These are phyloP conservation scores for Polyporus tsugae DNA, from an alignment of 1,284 basidiomycete genomes.

Conservation along the genomic window DNA sequence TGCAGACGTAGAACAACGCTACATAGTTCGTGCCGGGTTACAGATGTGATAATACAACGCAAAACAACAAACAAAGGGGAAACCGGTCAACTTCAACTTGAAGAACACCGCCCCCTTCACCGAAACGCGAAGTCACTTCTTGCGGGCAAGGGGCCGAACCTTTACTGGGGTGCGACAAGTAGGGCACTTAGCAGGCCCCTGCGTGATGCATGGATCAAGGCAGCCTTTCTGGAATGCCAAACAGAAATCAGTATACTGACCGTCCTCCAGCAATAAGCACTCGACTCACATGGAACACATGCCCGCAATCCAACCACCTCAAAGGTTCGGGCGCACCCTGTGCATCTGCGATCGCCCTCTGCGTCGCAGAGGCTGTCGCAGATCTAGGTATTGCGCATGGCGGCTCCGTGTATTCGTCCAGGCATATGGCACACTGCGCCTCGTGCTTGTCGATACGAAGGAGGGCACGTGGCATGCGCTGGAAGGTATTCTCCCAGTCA, in stretches of 20 bases:
- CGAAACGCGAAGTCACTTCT: background rate
- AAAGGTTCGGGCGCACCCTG: conserved; percentile 65
- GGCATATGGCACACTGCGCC: conserved; percentile 78
- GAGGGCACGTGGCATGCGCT: conserved; percentile 55
- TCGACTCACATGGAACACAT: conserved; percentile 77
- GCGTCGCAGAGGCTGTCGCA: conserved; percentile 35
- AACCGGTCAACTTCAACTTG: background rate
- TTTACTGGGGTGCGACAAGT: background rate
- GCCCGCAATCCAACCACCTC: conserved; percentile 72
- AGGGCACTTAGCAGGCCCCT: background rate
- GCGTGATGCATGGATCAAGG: background rate
- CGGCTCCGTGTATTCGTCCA: conserved; percentile 80
- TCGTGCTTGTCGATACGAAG: conserved; percentile 76
- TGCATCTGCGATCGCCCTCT: conserved; percentile 59
- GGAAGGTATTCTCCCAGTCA: conserved; percentile 53
- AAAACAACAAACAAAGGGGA: background rate
- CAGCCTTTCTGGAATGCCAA: background rate
- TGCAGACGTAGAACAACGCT: too few relatives aligned
- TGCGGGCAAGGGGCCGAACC: background rate
- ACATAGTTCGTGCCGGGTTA: background rate
- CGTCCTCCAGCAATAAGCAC: background rate
- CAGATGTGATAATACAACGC: background rate
- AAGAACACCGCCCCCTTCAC: background rate
- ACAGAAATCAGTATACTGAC: background rate
- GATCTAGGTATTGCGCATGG: conserved; percentile 30